Base-by-base conservation (phyloP, 805 yeast genomes). In the Candida boidinii region DNA sequence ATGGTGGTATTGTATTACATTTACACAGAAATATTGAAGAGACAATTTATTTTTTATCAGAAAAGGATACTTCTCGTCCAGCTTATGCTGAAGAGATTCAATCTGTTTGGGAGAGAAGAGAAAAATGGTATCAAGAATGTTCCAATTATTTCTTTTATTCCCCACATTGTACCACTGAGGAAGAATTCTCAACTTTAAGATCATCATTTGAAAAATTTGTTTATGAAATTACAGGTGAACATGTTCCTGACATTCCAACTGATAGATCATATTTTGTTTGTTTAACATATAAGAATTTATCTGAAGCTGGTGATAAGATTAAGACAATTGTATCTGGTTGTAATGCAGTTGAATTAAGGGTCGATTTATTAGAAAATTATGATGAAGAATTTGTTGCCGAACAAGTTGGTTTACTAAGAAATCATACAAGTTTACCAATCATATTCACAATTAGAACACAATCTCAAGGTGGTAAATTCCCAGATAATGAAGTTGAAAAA, bases 11-110 rank as follows among this genome's bases (percentile, higher is more conserved):
- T 42, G 97, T 92, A 10, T 64, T 92, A 35, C 96, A 92, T 48
- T 67, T 92, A 38, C 96, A 90, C 55, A 79, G 99, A 43, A 83
- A 84, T 46, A 70, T 90, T 39, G 78, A 76, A 36, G 81, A 84
- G 44, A 85, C 94, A 20, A 75, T 87, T 25, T 64, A 67, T 8
- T 86, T 84, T 55, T 68, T 92, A 43, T 69, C 70, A 12, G 56
- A 76, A 34, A 58, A 64, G 37, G 99, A 92, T 56, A 75, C 82
- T 30, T 67, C 87, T 0, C 72, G 99, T 52, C 99, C 99, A 12
- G 83, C 95, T 2, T 88, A 79, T 46, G 68, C 68, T 10, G 84
- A 76, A 44, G 96, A 87, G 48, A 78, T 87, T 45, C 66, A 68
- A 42, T 75, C 72, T 19, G 96, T 92, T 20, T 92, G 96, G 94